Evolutionary conservation across 495 filamentous ascomycete species (phyloP).

Genomic region (Trichoderma erinaceum): DNA sequence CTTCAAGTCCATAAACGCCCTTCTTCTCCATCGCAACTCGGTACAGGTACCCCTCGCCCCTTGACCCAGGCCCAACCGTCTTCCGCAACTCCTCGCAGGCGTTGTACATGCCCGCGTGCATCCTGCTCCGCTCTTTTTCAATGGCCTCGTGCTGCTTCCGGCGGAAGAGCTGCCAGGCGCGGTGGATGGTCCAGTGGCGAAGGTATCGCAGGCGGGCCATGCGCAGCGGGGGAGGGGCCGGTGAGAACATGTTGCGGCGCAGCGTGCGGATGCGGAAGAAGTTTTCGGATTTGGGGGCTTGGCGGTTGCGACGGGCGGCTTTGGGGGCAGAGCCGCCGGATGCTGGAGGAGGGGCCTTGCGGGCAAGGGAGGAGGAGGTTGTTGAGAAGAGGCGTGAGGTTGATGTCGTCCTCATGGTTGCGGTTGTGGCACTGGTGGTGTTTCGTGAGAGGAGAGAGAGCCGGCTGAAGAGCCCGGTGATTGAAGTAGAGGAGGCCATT

Average conservation of each 20-base stretch:
- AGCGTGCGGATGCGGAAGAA: constrained; percentile 10
- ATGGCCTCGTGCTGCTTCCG: constrained; percentile 53
- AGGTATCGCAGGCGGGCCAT: constrained; percentile 82
- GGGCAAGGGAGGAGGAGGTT: constrained; percentile 1
- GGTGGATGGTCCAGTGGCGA: constrained; percentile 98
- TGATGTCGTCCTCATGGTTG: background rate
- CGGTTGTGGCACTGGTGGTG: background rate
- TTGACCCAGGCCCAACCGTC: constrained; percentile 50
- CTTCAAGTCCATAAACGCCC: constrained; percentile 56
- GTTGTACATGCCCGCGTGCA: constrained; percentile 68
- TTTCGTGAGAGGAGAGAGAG: constrained; percentile 7
- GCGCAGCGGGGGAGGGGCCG: constrained; percentile 64
- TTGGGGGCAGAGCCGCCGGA: background rate
- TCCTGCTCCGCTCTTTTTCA: constrained; percentile 58
- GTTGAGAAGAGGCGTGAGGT: constrained; percentile 8
- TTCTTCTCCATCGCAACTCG: constrained; percentile 80
- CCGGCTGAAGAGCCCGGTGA: constrained; percentile 9
- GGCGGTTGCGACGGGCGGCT: background rate
- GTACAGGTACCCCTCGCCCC: constrained; percentile 73
- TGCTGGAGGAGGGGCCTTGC: background rate
- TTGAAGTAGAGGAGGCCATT: background rate
- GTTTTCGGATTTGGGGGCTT: constrained; percentile 1
- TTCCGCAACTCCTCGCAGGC: constrained; percentile 78
- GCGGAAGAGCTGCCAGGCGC: constrained; percentile 76
- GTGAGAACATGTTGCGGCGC: constrained; percentile 12